Percentiles rank a stretch among this genome's conserved stretches.
phyloP scores from a whole-genome alignment of 331 rosid species.

The Pyrus hybrid region DNA sequence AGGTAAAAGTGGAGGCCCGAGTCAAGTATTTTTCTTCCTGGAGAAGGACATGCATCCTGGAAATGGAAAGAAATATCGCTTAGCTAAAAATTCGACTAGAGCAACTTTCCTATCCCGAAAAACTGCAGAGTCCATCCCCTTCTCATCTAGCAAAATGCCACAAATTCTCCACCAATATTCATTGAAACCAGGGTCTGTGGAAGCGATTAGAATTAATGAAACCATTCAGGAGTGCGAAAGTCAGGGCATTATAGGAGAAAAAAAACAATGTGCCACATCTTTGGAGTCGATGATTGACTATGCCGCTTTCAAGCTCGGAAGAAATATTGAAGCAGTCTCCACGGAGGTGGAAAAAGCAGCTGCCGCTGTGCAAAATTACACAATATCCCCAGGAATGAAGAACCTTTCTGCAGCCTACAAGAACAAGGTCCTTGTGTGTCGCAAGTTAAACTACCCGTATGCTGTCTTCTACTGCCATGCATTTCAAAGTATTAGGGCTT shows the following conservation, averaged over 20 bases:
- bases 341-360: constrained; percentile 39
- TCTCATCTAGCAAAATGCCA: constrained; percentile 43
- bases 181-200: constrained; percentile 30
- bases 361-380: constrained; percentile 22
- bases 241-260: constrained; percentile 28
- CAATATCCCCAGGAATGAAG: constrained; percentile 25
- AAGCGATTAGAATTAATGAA: constrained; percentile 29
- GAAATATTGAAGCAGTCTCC: constrained; percentile 31
- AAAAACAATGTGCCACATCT: constrained; percentile 71
- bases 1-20: neutral
- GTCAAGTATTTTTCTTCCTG: constrained; percentile 35
- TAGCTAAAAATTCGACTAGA: constrained; percentile 24
- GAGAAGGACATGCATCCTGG: constrained; percentile 44
- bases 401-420: constrained; percentile 1
- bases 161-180: constrained; percentile 26
- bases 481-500: constrained; percentile 23
- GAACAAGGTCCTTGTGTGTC: constrained; percentile 54
- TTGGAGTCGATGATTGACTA: constrained; percentile 79
- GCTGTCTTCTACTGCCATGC: constrained; percentile 74
- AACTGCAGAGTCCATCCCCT: constrained; percentile 38
- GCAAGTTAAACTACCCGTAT: constrained; percentile 33
- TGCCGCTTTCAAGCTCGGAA: constrained; percentile 52
- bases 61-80: constrained; percentile 30
- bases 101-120: constrained; percentile 44
- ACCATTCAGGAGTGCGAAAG: constrained; percentile 56